Base-by-base conservation (phyloP, 176 grass and related monocot species). In the Oryza nivara region DNA sequence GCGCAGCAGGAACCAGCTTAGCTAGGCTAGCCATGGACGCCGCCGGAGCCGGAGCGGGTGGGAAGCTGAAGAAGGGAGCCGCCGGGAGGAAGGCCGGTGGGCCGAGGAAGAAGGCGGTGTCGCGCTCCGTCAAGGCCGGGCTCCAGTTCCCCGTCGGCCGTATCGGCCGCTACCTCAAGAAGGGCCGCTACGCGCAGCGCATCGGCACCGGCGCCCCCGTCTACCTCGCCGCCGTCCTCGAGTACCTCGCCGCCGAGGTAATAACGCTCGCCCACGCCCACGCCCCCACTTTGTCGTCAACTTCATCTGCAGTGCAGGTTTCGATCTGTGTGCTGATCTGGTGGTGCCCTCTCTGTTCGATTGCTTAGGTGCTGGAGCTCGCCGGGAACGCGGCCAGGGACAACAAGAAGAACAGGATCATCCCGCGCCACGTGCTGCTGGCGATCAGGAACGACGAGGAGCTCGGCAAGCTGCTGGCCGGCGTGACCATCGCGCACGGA, bases 361-460 rank as follows among this genome's bases (percentile, higher is more conserved):
- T 0, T 36, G 5, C 35, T 36, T 30, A 89, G 90, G 75, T 92
- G 11, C 68, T 92, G 22, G 91, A 92, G 87, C 88, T 92, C 38
- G 91, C 91, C 11, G 91, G 91, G 0, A 92, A 92, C 34, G 91
- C 91, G 0, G 91, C 91, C 2, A 83, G 82, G 81, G 91, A 92
- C 84, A 92, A 90, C 91, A 92, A 92, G 88, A 92, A 92, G 88
- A 65, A 47, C 2, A 66, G 91, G 60, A 92, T 92, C 68, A 79
- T 92, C 77, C 91, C 91, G 2, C 60, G 91, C 11, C 91, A 92
- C 61, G 76, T 92, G 41, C 72, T 92, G 9, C 84, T 92, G 5
- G 91, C 91, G 6, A 78, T 92, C 54, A 23, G 91, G 67, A 92
- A 92, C 73, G 91, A 92, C 17, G 84, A 92, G 88, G 91, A 92